Evolutionary conservation across 2,329 filamentous ascomycete species (phyloP), one percentile per base, ranked within the genome.

Genomic region (Domatiomyces catenatus): DNA sequence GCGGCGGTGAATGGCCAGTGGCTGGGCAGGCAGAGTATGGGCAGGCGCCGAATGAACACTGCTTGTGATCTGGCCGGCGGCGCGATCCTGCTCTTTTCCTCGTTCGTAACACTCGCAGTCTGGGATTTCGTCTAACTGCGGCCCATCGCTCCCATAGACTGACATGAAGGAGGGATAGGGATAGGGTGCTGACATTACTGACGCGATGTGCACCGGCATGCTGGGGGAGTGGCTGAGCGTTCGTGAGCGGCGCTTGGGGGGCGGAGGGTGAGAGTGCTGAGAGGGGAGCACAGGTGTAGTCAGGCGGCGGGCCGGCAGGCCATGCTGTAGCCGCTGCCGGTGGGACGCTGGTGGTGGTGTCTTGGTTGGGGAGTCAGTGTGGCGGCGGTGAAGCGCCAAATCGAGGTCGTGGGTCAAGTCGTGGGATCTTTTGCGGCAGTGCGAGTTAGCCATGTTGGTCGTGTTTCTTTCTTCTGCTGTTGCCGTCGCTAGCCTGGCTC

Each of bases 1-100:
- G 26, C 69, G 68, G 48, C 69, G 67, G n/a, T 65, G 28, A 24
- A 47, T 47, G 17, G 45, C 20, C 8, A 26, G 28, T 8, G 45
- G 45, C 10, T 47, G 22, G 17, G 19, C 6, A 2, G 17, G 22
- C 2, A 19, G 22, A 10, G 8, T 32, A 10, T 8, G 20, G 2
- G 45, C 19, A 36, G 32, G 32, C 32, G 8, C 32, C 2, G 32
- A 39, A 39, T 39, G 8, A 15, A 15, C 32, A 2, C 26, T 47
- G 26, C 22, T 47, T 20, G 15, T 47, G 20, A 47, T 18, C 28
- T 47, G 45, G 22, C 45, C 45, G n/a, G 28, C 17, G 6, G 17
- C 8, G 12, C 8, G 20, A 10, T 47, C 45, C 12, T 10, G 19
- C 45, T 47, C 20, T 17, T 47, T 47, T 17, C 7, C 20, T 32